A percentile compares a stretch with the other conserved stretches of the same genome.
Evolutionary conservation across 441 rosid species (phyloP).

Genomic region (Melastoma candidum): DNA sequence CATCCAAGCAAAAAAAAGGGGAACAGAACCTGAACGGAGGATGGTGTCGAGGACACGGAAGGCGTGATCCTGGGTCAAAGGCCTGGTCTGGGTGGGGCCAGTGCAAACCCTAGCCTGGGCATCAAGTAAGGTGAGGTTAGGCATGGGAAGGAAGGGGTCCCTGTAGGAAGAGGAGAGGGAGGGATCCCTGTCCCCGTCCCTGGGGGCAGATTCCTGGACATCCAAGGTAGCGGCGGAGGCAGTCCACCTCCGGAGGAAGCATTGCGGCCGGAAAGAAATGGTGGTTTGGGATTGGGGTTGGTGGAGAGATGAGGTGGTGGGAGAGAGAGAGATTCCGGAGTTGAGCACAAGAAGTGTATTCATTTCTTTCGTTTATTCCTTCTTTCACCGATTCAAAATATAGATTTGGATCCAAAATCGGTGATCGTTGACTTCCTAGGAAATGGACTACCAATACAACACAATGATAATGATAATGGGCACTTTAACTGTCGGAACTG

Average conservation of each 20-base stretch:
- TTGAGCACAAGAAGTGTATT: conserved; percentile 28
- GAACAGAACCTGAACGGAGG: conserved; percentile 54
- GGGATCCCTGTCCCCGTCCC: conserved; percentile 31
- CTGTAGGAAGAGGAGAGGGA: conserved; percentile 70
- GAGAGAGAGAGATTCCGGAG: conserved; percentile 25
- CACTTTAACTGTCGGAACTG: too few relatives aligned
- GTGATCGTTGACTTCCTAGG: too few relatives aligned
- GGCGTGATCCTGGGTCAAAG: conserved; percentile 71
- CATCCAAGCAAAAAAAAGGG: background rate
- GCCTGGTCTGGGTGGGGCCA: conserved; percentile 86
- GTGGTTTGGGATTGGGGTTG: conserved; percentile 3
- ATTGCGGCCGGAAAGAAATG: conserved; percentile 20
- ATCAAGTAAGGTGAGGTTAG: conserved; percentile 78
- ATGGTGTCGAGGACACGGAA: conserved; percentile 68
- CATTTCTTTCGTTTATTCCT: too few relatives aligned
- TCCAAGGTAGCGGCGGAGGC: conserved; percentile 28
- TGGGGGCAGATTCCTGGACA: conserved; percentile 43
- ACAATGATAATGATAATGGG: too few relatives aligned
- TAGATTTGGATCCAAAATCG: too few relatives aligned
- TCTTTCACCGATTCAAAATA: too few relatives aligned
- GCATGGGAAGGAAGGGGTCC: conserved; percentile 44
- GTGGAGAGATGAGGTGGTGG: conserved; percentile 20
- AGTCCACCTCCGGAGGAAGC: conserved; percentile 17
- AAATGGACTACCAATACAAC: too few relatives aligned
- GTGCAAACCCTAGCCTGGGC: conserved; percentile 98